A percentile compares a stretch with the other conserved stretches of the same genome.
Evolutionary conservation across 2,329 filamentous ascomycete genomes (phyloP).

Genomic region (Sphaerulina vaccinii): DNA sequence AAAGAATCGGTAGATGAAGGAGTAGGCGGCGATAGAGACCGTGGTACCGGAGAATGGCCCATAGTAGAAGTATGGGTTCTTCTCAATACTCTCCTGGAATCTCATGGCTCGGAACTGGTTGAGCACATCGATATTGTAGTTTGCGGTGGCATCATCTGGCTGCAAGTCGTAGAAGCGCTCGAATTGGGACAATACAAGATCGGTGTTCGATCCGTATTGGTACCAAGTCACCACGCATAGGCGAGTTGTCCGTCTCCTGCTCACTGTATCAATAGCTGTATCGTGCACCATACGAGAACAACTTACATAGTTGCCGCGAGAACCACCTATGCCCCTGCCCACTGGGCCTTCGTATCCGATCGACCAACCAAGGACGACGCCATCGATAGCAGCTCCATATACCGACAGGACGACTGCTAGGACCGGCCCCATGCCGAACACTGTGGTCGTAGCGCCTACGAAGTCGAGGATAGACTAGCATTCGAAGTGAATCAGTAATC

Average conservation of each 20-base stretch:
- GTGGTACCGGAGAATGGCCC: conserved; percentile 30
- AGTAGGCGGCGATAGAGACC: conserved; percentile 31
- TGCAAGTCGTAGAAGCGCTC: conserved; percentile 32
- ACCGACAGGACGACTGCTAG: conserved; percentile 36
- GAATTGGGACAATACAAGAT: conserved; percentile 27
- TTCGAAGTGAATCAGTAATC: no score
- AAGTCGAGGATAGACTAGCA: conserved; percentile 33
- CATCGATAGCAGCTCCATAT: conserved; percentile 37
- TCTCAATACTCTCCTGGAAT: conserved; percentile 31
- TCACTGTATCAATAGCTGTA: neutral
- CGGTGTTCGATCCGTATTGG: conserved; percentile 29
- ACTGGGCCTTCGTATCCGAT: conserved; percentile 28
- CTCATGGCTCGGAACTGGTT: conserved; percentile 31
- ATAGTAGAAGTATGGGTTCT: conserved; percentile 38
- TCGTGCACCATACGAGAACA: neutral
- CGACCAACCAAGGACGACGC: conserved; percentile 30
- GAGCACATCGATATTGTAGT: conserved; percentile 37
- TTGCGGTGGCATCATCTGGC: conserved; percentile 26
- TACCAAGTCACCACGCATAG: conserved; percentile 35
- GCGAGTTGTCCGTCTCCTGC: conserved; percentile 34
- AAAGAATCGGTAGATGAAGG: conserved; percentile 34
- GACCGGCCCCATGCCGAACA: conserved; percentile 35
- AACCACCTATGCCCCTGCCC: conserved; percentile 29
- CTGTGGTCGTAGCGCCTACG: conserved; percentile 27
- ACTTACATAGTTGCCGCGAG: conserved; percentile 36